These are phyloP conservation scores for Wickerhamomyces alni DNA, from an alignment of 805 yeast species.

Conservation along the genomic window DNA sequence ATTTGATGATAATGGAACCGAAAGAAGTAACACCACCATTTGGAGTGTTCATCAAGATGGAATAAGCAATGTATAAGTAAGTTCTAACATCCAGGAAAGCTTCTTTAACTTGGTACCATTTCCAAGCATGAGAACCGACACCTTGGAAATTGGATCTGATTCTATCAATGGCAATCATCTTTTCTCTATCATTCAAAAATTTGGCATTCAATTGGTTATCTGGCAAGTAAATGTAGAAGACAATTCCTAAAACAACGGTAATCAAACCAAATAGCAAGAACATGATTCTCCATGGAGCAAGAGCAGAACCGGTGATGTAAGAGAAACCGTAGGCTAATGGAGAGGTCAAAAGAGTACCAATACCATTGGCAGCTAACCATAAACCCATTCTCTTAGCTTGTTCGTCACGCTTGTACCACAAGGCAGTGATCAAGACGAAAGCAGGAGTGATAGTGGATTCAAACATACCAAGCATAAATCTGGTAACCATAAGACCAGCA, in stretches of 20 bases:
- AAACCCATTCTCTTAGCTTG: conserved; percentile 26
- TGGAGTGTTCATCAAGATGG: no score
- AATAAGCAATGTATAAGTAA: no score
- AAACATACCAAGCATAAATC: conserved; percentile 43
- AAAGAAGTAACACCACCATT: no score
- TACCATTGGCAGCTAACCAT: conserved; percentile 28
- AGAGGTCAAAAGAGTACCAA: conserved; percentile 36
- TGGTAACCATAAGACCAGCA: conserved; percentile 37
- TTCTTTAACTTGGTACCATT: conserved; percentile 32
- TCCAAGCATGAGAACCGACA: conserved; percentile 33
- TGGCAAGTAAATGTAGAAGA: conserved; percentile 39
- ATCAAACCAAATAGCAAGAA: conserved; percentile 49
- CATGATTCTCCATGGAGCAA: conserved; percentile 46
- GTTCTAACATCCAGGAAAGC: conserved; percentile 26
- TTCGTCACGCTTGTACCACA: conserved; percentile 21
- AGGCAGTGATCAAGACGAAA: conserved; percentile 14
- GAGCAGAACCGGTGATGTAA: conserved; percentile 25
- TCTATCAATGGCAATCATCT: conserved; percentile 34
- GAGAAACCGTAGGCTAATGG: conserved; percentile 38
- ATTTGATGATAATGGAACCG: no score
- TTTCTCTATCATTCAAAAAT: conserved; percentile 35
- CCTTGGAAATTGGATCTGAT: conserved; percentile 40
- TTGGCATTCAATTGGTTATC: conserved; percentile 37
- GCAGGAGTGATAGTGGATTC: conserved; percentile 35
- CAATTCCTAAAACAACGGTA: conserved; percentile 40